Conservation (phyloP, 768 basidiomycete species). For the Polyporus arcularius region DNA sequence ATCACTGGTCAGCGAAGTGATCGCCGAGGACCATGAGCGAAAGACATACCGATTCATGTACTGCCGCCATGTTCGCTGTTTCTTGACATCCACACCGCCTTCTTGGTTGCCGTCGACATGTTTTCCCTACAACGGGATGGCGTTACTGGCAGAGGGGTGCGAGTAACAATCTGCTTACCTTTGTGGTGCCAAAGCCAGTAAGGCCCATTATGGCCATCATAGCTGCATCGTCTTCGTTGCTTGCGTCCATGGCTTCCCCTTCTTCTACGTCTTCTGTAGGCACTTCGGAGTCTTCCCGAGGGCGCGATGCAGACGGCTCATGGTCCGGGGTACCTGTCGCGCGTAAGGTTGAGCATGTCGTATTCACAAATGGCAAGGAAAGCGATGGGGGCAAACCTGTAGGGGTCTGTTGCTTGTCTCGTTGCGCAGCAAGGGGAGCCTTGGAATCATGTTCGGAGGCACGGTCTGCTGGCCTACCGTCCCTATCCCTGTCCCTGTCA, state of each 20-base stretch:
- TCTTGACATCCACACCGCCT: constrained; percentile 66
- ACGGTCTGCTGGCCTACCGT: constrained; percentile 40
- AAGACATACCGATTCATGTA: constrained; percentile 89
- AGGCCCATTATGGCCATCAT: constrained; percentile 95
- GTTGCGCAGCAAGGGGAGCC: neutral
- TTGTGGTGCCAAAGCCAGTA: constrained; percentile 83
- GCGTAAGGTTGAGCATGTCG: constrained; percentile 36
- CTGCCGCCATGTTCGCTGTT: constrained; percentile 90
- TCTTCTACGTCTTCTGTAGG: constrained; percentile 52
- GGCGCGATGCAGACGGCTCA: constrained; percentile 29
- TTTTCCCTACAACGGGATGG: constrained; percentile 56
- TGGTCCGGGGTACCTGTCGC: constrained; percentile 24
- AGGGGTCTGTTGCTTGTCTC: neutral
- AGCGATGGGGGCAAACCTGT: constrained; percentile 13
- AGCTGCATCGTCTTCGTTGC: constrained; percentile 69
- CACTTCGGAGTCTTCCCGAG: constrained; percentile 45
- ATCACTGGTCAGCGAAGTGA: constrained; percentile 13
- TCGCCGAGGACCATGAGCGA: constrained; percentile 8
- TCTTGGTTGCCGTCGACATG: constrained; percentile 83
- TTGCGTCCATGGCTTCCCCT: constrained; percentile 50
- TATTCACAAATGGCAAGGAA: no score
- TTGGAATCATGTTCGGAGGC: constrained; percentile 23
- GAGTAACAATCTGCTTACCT: constrained; percentile 47
- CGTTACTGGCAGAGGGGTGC: neutral
- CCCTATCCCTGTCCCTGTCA: constrained; percentile 38